Evolutionary conservation across 1,284 basidiomycete genomes (phyloP).

Genomic region (Polyporus tsugae): DNA sequence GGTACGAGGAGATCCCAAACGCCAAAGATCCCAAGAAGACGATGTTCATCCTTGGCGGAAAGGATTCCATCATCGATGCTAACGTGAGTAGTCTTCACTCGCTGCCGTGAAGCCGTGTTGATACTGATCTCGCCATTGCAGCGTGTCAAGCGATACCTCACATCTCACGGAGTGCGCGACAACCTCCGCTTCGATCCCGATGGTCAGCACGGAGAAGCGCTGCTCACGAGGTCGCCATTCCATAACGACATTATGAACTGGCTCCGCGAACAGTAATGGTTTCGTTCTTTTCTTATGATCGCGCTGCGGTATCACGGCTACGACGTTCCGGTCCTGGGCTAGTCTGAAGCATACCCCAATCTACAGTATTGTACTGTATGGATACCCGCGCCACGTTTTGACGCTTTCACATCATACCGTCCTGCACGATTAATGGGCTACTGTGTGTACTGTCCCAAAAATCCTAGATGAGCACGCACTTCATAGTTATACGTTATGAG

Average conservation of each 20-base stretch:
- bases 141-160: constrained; percentile 79
- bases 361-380: constrained; percentile 14
- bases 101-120: not conserved
- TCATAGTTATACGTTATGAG: constrained; percentile 12
- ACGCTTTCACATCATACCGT: not conserved
- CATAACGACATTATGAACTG: constrained; percentile 72
- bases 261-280: constrained; percentile 49
- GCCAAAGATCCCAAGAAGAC: constrained; percentile 66
- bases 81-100: constrained; percentile 50
- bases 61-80: constrained; percentile 82
- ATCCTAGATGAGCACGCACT: constrained; percentile 11
- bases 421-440: constrained; percentile 3
- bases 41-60: constrained; percentile 80
- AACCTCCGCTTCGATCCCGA: constrained; percentile 76
- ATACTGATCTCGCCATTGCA: constrained; percentile 39
- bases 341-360: constrained; percentile 10
- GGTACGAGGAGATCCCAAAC: constrained; percentile 88
- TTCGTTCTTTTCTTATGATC: not conserved
- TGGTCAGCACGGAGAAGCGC: constrained; percentile 78
- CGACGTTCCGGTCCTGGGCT: not conserved
- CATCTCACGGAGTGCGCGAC: constrained; percentile 76
- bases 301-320: not conserved
- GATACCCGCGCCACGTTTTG: constrained; percentile 19
- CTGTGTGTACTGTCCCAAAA: constrained; percentile 1
- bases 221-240: constrained; percentile 62